Evolutionary conservation across 371 early-diverging fungal genomes (phyloP).

Genomic region (Blakeslea trispora): DNA sequence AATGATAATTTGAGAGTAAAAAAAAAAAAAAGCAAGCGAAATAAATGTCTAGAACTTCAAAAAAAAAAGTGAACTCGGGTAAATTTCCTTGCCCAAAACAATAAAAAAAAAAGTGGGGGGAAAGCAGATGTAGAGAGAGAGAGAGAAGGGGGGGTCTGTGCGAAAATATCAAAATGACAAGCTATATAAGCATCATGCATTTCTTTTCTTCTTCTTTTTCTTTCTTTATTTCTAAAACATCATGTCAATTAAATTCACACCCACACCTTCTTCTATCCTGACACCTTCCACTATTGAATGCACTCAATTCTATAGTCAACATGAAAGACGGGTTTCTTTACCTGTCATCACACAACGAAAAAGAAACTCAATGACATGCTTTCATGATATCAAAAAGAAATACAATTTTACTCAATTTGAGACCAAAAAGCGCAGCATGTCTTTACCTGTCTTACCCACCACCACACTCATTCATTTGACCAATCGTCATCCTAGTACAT

Average conservation of each 20-base stretch:
- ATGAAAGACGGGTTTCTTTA: not conserved
- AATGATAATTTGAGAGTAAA: not conserved
- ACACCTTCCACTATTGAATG: conserved; percentile 32
- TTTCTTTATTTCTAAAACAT: conserved; percentile 2
- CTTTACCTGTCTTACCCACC: not conserved
- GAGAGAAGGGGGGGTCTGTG: not conserved
- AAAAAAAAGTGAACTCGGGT: too few species aligned
- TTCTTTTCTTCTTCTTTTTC: not conserved
- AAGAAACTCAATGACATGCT: not conserved
- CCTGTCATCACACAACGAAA: not conserved
- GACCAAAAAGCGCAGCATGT: not conserved
- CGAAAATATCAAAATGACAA: not conserved
- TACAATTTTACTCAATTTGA: not conserved
- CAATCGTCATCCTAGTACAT: conserved; percentile 18
- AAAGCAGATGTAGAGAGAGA: too few species aligned
- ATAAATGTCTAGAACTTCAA: too few species aligned
- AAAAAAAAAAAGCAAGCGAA: not conserved
- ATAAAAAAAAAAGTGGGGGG: too few species aligned
- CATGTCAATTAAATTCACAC: conserved; percentile 12
- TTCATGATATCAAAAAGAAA: not conserved
- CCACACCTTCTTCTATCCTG: conserved; percentile 22
- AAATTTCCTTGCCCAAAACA: too few species aligned
- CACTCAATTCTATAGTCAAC: conserved; percentile 26
- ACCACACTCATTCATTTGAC: conserved; percentile 8
- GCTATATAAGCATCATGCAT: too few species aligned